Evolutionary conservation across 2,329 filamentous ascomycete genomes (phyloP), one percentile per base, ranked within the genome.

Genomic region (Cladosporium sp.): DNA sequence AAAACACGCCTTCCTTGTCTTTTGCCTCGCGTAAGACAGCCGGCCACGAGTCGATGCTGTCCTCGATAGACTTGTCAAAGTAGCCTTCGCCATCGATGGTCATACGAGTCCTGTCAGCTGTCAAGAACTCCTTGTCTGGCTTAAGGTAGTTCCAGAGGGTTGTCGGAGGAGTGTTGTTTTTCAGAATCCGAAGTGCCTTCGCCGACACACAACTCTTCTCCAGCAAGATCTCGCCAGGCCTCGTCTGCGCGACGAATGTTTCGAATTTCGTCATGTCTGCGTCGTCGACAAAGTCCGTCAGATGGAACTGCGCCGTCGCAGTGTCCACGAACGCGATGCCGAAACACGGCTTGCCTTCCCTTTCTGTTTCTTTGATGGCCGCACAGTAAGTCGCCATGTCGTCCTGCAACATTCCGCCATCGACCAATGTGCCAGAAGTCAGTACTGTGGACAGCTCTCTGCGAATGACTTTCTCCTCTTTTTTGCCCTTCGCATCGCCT

Each of bases 301-400:
- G 78, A 74, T 91, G 93, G 76, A 99, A 99, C 69, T 97, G 92
- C 11, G 94, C 95, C 0, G 94, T 99, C 1, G 95, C 93, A 8
- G 95, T 95, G 75, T 99, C 95, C 13, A 96, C 92, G 78, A 98
- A 97, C 0, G 93, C 89, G 60, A 99, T 88, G 10, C 95, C 95
- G 76, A 99, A 99, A 0, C 88, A 88, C 5, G 95, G 93, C 30
- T 88, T 82, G 62, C 89, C 90, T 67, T 95, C 88, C 1, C 87
- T 81, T 13, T 91, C 82, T 0, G 78, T 77, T 69, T 84, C 82
- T 68, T 99, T 99, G 79, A 99, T 95, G 1, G 95, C 91, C 62
- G 95, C 92, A 76, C 95, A 99, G 78, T 92, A 98, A 0, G 93
- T 96, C 1, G 95, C 92, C 90, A 97, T 97, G 77, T 99, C 95